phyloP scores from a whole-genome alignment of 768 basidiomycete species.

The Tulasnella sp. region DNA sequence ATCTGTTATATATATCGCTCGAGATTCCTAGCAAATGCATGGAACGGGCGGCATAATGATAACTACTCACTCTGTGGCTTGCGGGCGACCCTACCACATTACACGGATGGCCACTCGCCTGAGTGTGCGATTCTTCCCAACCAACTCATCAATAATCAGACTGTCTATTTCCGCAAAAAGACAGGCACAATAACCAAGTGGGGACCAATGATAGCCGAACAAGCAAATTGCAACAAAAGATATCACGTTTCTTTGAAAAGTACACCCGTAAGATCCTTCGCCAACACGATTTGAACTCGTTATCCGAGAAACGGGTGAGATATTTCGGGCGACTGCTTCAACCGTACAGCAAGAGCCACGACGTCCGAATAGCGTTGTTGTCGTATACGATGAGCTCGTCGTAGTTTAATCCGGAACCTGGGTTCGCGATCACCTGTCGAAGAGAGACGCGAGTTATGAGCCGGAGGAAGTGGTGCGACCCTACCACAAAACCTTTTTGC shows the following conservation, averaged over 20 bases:
- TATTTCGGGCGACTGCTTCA: not conserved
- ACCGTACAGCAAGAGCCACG: conserved; percentile 67
- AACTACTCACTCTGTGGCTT: too few species aligned
- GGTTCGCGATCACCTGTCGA: conserved; percentile 14
- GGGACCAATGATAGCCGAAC: not conserved
- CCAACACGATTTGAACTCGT: too few species aligned
- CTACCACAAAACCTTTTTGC: not conserved
- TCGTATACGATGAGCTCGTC: conserved; percentile 68
- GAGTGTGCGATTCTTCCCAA: too few species aligned
- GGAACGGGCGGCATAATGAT: too few species aligned
- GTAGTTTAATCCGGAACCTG: conserved; percentile 55
- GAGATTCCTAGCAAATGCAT: too few species aligned
- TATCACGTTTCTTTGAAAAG: too few species aligned
- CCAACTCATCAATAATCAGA: not conserved
- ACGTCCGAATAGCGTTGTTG: conserved; percentile 68
- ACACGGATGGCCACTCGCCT: too few species aligned
- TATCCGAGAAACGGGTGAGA: too few species aligned
- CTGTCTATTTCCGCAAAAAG: not conserved
- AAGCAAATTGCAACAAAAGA: too few species aligned
- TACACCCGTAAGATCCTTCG: too few species aligned
- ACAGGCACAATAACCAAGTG: not conserved
- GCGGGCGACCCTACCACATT: too few species aligned
- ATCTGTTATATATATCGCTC: too few species aligned
- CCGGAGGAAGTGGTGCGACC: not conserved
- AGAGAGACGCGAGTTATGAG: not conserved